These are phyloP conservation scores for Alternaria hordeiaustralica DNA, from an alignment of 2,329 filamentous ascomycete genomes.

Conservation along the genomic window DNA sequence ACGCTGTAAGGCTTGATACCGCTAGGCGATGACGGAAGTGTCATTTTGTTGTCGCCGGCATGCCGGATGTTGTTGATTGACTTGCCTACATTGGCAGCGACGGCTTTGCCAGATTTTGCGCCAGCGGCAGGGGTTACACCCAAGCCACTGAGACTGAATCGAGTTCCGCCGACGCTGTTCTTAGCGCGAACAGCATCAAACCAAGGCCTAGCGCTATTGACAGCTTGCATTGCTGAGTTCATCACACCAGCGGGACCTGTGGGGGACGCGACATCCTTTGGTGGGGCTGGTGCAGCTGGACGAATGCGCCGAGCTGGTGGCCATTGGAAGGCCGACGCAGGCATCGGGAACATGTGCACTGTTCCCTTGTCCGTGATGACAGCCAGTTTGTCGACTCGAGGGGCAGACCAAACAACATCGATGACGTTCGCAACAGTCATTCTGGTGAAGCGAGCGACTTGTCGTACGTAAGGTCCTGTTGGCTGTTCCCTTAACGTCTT, in stretches of 20 bases:
- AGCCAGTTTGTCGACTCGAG: slow-evolving; percentile 80
- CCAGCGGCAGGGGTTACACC: slow-evolving; percentile 51
- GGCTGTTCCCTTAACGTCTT: slow-evolving; percentile 39
- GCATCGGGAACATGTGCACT: slow-evolving; percentile 88
- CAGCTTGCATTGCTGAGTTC: slow-evolving; percentile 51
- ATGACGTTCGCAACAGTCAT: slow-evolving; percentile 92
- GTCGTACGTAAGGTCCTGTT: slow-evolving; percentile 66
- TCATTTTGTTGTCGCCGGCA: slow-evolving; percentile 76
- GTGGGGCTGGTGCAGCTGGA: slow-evolving; percentile 29
- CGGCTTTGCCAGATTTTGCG: slow-evolving; percentile 73
- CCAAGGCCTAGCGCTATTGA: slow-evolving; percentile 52
- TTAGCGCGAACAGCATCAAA: slow-evolving; percentile 47
- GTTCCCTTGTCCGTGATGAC: slow-evolving; percentile 96
- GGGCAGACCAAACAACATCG: slow-evolving; percentile 85
- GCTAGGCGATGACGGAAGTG: slow-evolving; percentile 65
- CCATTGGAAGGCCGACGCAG: slow-evolving; percentile 83
- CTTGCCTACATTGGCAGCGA: slow-evolving; percentile 76
- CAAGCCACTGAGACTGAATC: slow-evolving; percentile 47
- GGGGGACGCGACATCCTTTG: slow-evolving; percentile 42
- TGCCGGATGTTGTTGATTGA: slow-evolving; percentile 76
- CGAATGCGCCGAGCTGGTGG: slow-evolving; percentile 68
- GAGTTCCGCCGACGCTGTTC: slow-evolving; percentile 38
- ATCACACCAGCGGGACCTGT: slow-evolving; percentile 43
- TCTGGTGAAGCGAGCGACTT: slow-evolving; percentile 86
- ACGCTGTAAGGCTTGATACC: slow-evolving; percentile 66